Evolutionary conservation across 164 flowering plant genomes (phyloP), one percentile per base, ranked within the genome.

Genomic region (Kingdonia uniflora): DNA sequence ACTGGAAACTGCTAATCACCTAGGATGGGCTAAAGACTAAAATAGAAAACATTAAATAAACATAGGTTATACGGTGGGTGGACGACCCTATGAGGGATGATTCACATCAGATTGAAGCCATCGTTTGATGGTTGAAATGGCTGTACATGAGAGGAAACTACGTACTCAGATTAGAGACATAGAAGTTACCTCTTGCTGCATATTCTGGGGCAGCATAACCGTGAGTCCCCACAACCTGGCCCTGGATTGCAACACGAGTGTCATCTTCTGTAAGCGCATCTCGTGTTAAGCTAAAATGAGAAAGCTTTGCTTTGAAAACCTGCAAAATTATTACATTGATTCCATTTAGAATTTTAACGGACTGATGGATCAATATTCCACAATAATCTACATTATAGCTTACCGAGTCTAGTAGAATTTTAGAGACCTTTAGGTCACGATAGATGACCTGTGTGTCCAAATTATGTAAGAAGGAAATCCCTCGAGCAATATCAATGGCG

Each of bases 391-490:
- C n/a, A 17, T 15, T 53, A 22, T 5, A 74, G 16, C 24, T 5
- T 81, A 87, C 97, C 71, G 78, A 69, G 62, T 87, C 97, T 19
- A 91, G 71, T 53, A 91, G 80, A 54, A 91, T 85, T 56, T 87
- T 91, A 12, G 95, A 78, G 52, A 95, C 84, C 62, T 87, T 87
- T 60, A 90, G 74, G 65, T 90, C 95, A 14, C 96, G 76, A 65
- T 81, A 85, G 51, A 91, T 91, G 50, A 91, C 84, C 77, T 80
- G 85, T 14, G 76, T 67, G 66, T 84, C 67, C 19, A 81, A 81
- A 52, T 84, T 82, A 49, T 90, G 97, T 65, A 90, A 74, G 56
- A 87, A 90, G 11, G 78, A 55, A 45, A 90, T 91, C 53, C 96
- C 96, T 63, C 79, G 69, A 2, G 97, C 97, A 53, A 96, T 95